Base-by-base conservation (phyloP, 2,329 filamentous ascomycete species). In the Seiridium cupressi region DNA sequence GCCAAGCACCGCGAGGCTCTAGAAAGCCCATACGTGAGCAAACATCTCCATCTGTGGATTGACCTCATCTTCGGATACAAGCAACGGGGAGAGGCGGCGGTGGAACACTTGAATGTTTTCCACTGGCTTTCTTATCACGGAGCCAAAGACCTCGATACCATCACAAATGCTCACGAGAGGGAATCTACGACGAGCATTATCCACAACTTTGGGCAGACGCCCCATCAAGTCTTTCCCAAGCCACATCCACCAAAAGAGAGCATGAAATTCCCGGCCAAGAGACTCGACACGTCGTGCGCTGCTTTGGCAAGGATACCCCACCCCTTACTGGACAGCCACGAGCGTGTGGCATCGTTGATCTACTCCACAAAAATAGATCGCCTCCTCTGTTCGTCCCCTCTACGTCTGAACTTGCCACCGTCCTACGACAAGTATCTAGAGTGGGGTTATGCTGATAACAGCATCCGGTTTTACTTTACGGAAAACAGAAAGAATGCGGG, bases 121-220 rank as follows among this genome's bases (percentile, higher is more conserved):
- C 94, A 98, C 65, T 92, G 96, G 72, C 83, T 97, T 26, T 98
- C 94, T 0, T 99, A 99, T 70, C 91, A 93, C 62, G 96, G 95
- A 5, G 93, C 94, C 3, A 96, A 91, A 64, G 92, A 99, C 72
- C 79, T 99, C 4, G 95, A 99, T 73, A 89, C 88, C 57, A 98
- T 99, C 62, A 87, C 89, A 6, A 94, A 98, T 70, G 90, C 91
- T 0, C 87, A 94, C 59, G 93, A 98, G 74, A 85, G 93, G 48
- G 81, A 93, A 5, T 91, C 94, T 4, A 94, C 93, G 0, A 97
- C 97, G 58, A 92, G 92, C 40, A 96, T 97, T 66, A 98, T 99
- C 68, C 94, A 99, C 75, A 98, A 98, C 68, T 99, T 99, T 74
- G 95, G 95, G 0, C 95, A 99, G 73, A 99, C 96, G 1, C 95